Percentiles rank a stretch among this genome's conserved stretches.
These are phyloP conservation scores for Penicillium canariense DNA, from an alignment of 495 filamentous ascomycete species.

Conservation along the genomic window DNA sequence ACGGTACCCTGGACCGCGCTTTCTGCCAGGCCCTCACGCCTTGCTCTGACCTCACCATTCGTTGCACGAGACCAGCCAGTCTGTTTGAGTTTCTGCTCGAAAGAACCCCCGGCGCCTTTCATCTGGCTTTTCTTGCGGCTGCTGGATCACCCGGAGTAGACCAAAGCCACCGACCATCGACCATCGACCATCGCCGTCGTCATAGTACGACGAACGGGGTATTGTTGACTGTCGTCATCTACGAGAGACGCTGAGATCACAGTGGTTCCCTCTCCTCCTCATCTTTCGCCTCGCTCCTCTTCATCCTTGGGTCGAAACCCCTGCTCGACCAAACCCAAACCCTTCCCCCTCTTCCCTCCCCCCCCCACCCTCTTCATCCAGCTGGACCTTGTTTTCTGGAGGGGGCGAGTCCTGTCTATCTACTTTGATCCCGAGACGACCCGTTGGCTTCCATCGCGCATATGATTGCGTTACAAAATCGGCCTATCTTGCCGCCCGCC, in stretches of 20 bases:
- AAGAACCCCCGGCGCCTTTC: constrained; percentile 12
- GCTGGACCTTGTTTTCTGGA: constrained; percentile 1
- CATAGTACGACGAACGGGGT: background rate
- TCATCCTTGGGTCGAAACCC: too few species aligned
- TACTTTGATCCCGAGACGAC: constrained; percentile 7
- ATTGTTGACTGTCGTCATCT: constrained; percentile 16
- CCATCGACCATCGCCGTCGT: background rate
- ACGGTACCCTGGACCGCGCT: constrained; percentile 17
- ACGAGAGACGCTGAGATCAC: constrained; percentile 9
- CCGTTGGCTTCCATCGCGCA: constrained; percentile 35
- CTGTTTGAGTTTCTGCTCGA: constrained; percentile 17
- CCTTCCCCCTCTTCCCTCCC: background rate
- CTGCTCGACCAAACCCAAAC: background rate
- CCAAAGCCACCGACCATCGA: too few species aligned
- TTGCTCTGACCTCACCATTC: constrained; percentile 27
- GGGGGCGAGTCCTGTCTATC: constrained; percentile 1
- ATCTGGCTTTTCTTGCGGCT: constrained; percentile 1
- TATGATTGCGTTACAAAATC: constrained; percentile 54
- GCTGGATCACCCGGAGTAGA: constrained; percentile 6
- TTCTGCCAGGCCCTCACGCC: constrained; percentile 12
- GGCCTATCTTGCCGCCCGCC: constrained; percentile 53
- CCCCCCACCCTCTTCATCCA: constrained; percentile 1
- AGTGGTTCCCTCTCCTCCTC: background rate
- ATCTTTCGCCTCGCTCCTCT: constrained; percentile 3
- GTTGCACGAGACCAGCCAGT: constrained; percentile 21